phyloP scores from a whole-genome alignment of 2,329 filamentous ascomycete genomes.

The Monosporascus sp. region DNA sequence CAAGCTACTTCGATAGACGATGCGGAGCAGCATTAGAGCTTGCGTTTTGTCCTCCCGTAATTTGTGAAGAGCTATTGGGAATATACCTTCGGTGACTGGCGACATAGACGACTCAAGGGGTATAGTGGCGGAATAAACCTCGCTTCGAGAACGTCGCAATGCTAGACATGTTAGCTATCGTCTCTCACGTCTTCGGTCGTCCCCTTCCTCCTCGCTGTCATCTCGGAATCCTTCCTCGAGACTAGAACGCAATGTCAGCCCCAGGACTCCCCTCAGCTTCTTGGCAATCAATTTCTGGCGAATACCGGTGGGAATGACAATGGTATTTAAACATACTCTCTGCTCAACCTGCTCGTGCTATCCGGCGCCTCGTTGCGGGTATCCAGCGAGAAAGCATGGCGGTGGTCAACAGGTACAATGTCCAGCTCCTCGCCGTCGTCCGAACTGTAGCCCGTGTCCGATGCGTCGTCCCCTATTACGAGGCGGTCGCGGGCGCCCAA shows the following conservation, averaged over 20 bases:
- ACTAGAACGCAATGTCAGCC: slow-evolving; percentile 26
- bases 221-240: slow-evolving; percentile 72
- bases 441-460: slow-evolving; percentile 52
- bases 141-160: background rate
- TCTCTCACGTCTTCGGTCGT: slow-evolving; percentile 12
- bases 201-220: slow-evolving; percentile 60
- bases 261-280: background rate
- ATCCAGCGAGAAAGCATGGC: slow-evolving; percentile 36
- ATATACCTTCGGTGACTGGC: background rate
- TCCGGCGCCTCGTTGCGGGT: slow-evolving; percentile 36
- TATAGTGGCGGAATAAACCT: too few species aligned
- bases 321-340: slow-evolving; percentile 52
- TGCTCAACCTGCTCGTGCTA: slow-evolving; percentile 60
- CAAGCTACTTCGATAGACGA: background rate
- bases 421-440: slow-evolving; percentile 68
- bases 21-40: background rate
- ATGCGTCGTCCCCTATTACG: slow-evolving; percentile 34
- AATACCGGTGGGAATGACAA: background rate
- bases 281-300: too few species aligned
- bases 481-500: slow-evolving; percentile 35
- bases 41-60: background rate
- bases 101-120: background rate
- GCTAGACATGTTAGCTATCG: slow-evolving; percentile 10
- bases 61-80: too few species aligned
- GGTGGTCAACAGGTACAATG: slow-evolving; percentile 48